Conservation (phyloP, 306 rosid species). For the Trichosanthes truncata region DNA sequence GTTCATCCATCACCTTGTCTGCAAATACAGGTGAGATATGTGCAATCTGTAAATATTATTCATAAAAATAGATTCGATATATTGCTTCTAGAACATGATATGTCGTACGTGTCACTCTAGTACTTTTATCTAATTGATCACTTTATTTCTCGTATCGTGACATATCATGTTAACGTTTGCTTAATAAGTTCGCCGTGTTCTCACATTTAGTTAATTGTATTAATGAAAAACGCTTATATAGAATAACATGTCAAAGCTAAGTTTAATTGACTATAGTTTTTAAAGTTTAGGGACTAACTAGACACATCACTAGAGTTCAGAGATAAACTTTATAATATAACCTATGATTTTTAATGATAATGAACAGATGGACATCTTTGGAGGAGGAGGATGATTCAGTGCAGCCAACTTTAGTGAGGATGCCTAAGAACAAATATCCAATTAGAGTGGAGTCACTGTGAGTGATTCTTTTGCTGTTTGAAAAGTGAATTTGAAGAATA, state of each 20-base stretch:
- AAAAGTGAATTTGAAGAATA: not conserved
- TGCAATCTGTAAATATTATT: not conserved
- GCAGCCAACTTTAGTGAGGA: constrained; percentile 78
- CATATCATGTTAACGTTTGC: too few relatives aligned
- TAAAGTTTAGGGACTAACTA: not conserved
- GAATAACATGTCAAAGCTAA: too few relatives aligned
- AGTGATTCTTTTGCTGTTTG: not conserved
- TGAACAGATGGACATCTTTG: constrained; percentile 57
- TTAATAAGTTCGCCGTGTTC: too few relatives aligned
- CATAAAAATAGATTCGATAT: not conserved
- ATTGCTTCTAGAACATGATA: not conserved
- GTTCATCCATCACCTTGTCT: constrained; percentile 71
- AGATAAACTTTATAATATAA: not conserved
- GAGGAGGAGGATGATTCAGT: constrained; percentile 62
- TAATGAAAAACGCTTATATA: too few relatives aligned
- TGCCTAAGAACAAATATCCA: constrained; percentile 83
- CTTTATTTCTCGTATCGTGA: too few relatives aligned
- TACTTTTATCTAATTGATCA: too few relatives aligned
- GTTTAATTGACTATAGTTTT: not conserved
- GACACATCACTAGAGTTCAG: not conserved
- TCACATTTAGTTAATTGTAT: too few relatives aligned
- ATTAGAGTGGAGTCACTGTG: constrained; percentile 36
- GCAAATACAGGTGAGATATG: constrained; percentile 54
- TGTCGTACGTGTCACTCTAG: not conserved
- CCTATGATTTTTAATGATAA: not conserved